phyloP scores from a whole-genome alignment of 768 basidiomycete species.

The Termitomyces titanicus region DNA sequence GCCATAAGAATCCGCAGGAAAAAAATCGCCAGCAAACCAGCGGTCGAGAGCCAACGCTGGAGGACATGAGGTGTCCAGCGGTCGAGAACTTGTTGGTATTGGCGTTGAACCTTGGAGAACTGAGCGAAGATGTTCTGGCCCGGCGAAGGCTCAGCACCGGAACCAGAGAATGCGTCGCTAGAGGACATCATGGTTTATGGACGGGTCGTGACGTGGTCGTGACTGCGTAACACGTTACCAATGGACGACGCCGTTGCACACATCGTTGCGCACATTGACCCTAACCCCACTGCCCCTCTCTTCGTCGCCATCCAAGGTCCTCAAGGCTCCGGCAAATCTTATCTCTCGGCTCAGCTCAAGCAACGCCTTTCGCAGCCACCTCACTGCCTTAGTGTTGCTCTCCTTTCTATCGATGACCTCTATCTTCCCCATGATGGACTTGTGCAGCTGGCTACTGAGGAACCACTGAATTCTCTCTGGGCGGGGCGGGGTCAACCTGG shows the following conservation, averaged over 20 bases:
- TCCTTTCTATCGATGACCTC: constrained; percentile 81
- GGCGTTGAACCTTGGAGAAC: constrained; percentile 57
- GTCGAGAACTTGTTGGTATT: constrained; percentile 89
- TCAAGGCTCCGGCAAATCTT: constrained; percentile 93
- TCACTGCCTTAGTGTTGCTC: constrained; percentile 50
- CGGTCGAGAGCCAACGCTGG: constrained; percentile 85
- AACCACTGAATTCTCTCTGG: constrained; percentile 65
- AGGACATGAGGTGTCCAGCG: constrained; percentile 85
- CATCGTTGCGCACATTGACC: constrained; percentile 24
- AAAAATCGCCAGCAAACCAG: constrained; percentile 70
- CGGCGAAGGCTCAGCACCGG: constrained; percentile 42
- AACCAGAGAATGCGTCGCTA: constrained; percentile 31
- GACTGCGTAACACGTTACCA: constrained; percentile 11
- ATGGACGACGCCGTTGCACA: constrained; percentile 18
- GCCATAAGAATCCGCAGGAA: constrained; percentile 80
- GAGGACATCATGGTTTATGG: constrained; percentile 45
- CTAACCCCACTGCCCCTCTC: constrained; percentile 46
- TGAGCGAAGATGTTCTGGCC: constrained; percentile 44
- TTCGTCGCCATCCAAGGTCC: constrained; percentile 91
- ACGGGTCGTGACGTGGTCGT: constrained; percentile 15
- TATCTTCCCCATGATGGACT: constrained; percentile 75
- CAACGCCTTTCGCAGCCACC: constrained; percentile 38
- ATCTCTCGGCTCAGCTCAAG: constrained; percentile 58
- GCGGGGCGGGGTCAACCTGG: constrained; percentile 90
- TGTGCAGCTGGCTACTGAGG: constrained; percentile 43